Evolutionary conservation across 2,329 filamentous ascomycete species (phyloP), one percentile per base, ranked within the genome.

Genomic region (Hypomyces rosellus): DNA sequence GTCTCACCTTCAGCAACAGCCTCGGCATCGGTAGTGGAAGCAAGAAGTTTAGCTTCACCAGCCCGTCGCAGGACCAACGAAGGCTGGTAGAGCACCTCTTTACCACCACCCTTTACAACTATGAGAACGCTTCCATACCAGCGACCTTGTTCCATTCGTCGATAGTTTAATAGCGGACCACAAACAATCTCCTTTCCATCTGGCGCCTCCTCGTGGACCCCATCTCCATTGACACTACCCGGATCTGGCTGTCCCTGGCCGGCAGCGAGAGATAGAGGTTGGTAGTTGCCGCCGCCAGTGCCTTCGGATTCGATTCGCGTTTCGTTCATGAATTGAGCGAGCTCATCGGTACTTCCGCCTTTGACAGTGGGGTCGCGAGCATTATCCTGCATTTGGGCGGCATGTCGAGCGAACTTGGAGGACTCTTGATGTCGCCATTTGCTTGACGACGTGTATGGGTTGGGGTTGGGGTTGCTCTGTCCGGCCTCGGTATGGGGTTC

Each of bases 81-180:
- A 38, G 95, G 82, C 55, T 77, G 71, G 47, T 73, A 65, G 1
- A 78, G 76, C 54, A 81, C 77, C 16, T 74, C 72, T 61, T 80
- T 69, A 52, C 77, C 82, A 20, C 86, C 86, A 4, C 89, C 86
- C 46, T 78, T 83, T 14, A 85, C 87, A 47, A 96, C 89, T 45
- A 96, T 73, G 59, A 96, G 72, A 7, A 95, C 87, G 65, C 89
- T 95, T 51, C 92, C 91, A 60, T 88, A 75, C 91, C 92, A 97
- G 38, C 69, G 71, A 25, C 76, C 77, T 59, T 85, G 80, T 57
- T 85, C 81, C 81, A 86, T 90, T 61, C 81, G 80, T 56, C 85
- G 77, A 66, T 90, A 92, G 69, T 92, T 92, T 55, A 92, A 70
- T 56, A 92, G 71, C 16, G 88, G 88, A 1, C 88, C 88, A 58